Base-by-base conservation (phyloP, 371 early-diverging fungal genomes). In the Encephalitozoon romaleae region DNA sequence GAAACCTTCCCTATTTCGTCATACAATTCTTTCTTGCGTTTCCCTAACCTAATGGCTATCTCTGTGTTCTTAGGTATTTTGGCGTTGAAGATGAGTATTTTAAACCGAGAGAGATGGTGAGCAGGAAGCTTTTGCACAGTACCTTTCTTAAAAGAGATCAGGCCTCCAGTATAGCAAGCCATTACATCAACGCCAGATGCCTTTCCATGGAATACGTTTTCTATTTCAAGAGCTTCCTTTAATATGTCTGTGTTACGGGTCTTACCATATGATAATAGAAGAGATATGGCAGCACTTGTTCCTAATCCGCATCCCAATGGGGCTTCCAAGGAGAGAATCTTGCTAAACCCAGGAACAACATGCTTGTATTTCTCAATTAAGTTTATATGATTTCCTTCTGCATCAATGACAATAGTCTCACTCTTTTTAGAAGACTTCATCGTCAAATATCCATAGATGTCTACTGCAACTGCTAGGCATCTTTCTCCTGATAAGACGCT, bases 171-270 rank as follows among this genome's bases (percentile, higher is more conserved):
- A 43, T 23, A 51, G 11, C 21, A 23, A 11, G 59, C 49, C n/a
- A 39, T 21, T 5, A 65, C 66, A 67, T 77, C 78, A 6, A 68
- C 68, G 43, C 78, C 78, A 21, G 78, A 77, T 5, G 64, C 32
- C 34, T 72, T 77, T 52, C 66, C 65, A 77, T 77, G 78, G 47
- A 77, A 77, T 26, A 54, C 28, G 67, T 77, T 32, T 54, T 77
- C 78, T 23, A 66, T 51, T 42, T 1, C 18, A 30, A 23, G 5
- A 6, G 70, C 68, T 34, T 70, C 45, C 32, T 38, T 28, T 39
- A 28, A 9, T 26, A 70, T 65, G 2, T 43, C 9, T 12, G 39
- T 1, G 21, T 41, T 15, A 1, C 18, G 47, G 53, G 18, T n/a
- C 59, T 42, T 45, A 3, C 15, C 25, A 30, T 47, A 53, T 26